Conservation (phyloP, 2,329 filamentous ascomycete species). For the Trichoderma guizhouense region DNA sequence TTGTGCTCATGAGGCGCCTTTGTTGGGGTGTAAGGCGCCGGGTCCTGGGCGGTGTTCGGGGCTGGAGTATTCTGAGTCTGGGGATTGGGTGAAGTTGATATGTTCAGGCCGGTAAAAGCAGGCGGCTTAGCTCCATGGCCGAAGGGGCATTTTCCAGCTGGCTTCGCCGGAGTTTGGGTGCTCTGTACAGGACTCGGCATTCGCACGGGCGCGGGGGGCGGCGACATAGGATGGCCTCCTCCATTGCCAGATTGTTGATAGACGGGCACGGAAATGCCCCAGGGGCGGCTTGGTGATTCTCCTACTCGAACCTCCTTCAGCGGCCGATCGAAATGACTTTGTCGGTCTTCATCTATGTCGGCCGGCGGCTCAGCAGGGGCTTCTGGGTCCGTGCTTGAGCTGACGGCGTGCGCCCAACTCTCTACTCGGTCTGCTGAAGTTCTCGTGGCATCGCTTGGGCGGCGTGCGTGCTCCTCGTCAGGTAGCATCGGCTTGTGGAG, state of each 20-base stretch:
- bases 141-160: conserved; percentile 56
- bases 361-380: conserved; percentile 34
- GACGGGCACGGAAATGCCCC: conserved; percentile 81
- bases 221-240: conserved; percentile 47
- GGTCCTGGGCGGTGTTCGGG: conserved; percentile 15
- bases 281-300: conserved; percentile 87
- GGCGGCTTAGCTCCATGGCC: conserved; percentile 47
- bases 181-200: conserved; percentile 41
- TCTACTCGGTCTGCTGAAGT: conserved; percentile 70
- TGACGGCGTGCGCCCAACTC: conserved; percentile 80
- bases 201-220: conserved; percentile 55
- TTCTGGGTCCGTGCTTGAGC: conserved; percentile 44
- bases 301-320: conserved; percentile 89
- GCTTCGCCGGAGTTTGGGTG: conserved; percentile 26
- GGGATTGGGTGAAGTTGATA: conserved; percentile 18
- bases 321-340: conserved; percentile 76
- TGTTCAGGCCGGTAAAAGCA: conserved; percentile 30
- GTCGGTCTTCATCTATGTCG: conserved; percentile 51
- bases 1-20: conserved; percentile 24
- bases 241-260: conserved; percentile 41
- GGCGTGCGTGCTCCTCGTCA: conserved; percentile 45
- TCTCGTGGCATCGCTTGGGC: conserved; percentile 44
- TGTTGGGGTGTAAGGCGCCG: conserved; percentile 23
- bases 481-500: conserved; percentile 87
- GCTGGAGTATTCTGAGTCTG: conserved; percentile 19